Base-by-base conservation (phyloP, 1,284 basidiomycete species). In the Cryptococcus hybrid region DNA sequence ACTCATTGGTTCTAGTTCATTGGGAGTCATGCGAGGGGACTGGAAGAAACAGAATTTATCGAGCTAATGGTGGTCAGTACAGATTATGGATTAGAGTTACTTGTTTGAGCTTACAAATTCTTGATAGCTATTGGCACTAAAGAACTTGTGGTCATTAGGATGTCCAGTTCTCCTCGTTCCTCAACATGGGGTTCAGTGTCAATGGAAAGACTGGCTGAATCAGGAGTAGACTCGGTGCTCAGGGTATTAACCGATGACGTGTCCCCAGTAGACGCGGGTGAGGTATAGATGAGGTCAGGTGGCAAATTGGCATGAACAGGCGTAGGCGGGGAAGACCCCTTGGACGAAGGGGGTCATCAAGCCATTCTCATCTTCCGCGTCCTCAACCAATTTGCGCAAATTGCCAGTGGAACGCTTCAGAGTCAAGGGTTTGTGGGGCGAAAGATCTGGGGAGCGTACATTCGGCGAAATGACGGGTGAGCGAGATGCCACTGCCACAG, bases 41-140 rank as follows among this genome's bases (percentile, higher is more conserved):
- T 76, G 71, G 71, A 77, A 78, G 66, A 78, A 78, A 63, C 77
- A 78, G 59, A 76, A 78, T 54, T 73, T 73, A 58, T 74, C 70
- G 9, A 78, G 62, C 75, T 77, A 54, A 8, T 40, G 37, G 13
- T 44, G n/a, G 38, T 54, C 43, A 50, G 36, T 47, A 9, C 8
- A 11, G 35, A 12, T 35, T 13, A 18, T n/a, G 8, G 5, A 15
- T 6, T 49, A 46, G 18, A 8, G 51, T 15, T 7, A 39, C 30
- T 24, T 47, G 18, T 15, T 36, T 15, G 12, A 24, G 69, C 75
- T 66, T 39, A 77, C 75, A 54, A 78, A 76, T 55, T 77, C 74
- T 54, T 77, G 73, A 52, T 76, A 76, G 35, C 65, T 68, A 34
- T 61, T 52, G 13, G 58, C 61, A 47, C 56, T 64, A 18, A 72